Percentiles rank a stretch among this genome's conserved stretches.
Conservation (phyloP, 164 flowering plant species). For the Amborella trichopoda region DNA sequence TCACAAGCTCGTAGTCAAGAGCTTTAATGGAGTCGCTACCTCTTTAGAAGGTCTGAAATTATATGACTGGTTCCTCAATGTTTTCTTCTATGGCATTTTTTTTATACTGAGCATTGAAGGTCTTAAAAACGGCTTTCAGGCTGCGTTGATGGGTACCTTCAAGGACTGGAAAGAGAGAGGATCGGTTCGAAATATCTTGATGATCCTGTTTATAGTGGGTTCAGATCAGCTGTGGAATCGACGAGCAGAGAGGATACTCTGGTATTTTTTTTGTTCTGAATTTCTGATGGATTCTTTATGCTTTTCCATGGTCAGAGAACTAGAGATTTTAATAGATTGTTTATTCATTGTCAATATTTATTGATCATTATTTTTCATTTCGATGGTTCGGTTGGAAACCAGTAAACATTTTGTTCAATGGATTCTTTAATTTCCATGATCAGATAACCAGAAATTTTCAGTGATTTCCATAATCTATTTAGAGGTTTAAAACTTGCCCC, state of each 20-base stretch:
- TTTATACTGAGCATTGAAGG: too few species aligned
- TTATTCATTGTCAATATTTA: not conserved
- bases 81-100: too few species aligned
- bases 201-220: constrained; percentile 72
- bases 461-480: too few species aligned
- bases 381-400: too few species aligned
- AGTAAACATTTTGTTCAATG: too few species aligned
- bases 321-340: too few species aligned
- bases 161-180: constrained; percentile 61
- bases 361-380: constrained; percentile 3
- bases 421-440: too few species aligned
- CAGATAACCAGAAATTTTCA: too few species aligned
- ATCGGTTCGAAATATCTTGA: constrained; percentile 72
- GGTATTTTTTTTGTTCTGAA: constrained; percentile 19
- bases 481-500: too few species aligned
- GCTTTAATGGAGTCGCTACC: constrained; percentile 54
- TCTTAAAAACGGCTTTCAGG: too few species aligned
- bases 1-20: constrained; percentile 73
- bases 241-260: constrained; percentile 56
- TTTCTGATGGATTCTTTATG: not conserved
- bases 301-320: too few species aligned
- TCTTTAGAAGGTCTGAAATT: constrained; percentile 19
- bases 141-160: constrained; percentile 57
- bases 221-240: constrained; percentile 71
- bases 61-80: too few species aligned